Percentiles rank a stretch among this genome's conserved stretches.
These are phyloP conservation scores for Cladosporium sphaerospermum DNA, from an alignment of 2,329 filamentous ascomycete species.

Conservation along the genomic window DNA sequence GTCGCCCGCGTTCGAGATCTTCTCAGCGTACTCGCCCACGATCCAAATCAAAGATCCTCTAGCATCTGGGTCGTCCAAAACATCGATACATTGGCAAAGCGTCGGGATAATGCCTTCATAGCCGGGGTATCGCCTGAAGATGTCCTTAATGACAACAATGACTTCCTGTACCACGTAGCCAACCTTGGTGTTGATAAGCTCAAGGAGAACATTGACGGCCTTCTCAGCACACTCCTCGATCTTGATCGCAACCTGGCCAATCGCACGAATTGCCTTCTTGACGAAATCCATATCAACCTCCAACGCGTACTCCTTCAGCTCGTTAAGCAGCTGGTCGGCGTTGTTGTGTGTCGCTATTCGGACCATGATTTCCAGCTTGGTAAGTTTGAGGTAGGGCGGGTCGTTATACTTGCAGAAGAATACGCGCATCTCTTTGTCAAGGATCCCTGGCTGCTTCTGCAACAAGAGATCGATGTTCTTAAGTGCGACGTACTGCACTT, in stretches of 20 bases:
- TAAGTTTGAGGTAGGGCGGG: constrained; percentile 91
- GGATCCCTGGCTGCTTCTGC: constrained; percentile 91
- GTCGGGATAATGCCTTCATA: constrained; percentile 98
- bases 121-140: constrained; percentile 92
- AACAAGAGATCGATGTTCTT: constrained; percentile 93
- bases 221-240: constrained; percentile 92
- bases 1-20: constrained; percentile 97
- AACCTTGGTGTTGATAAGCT: constrained; percentile 94
- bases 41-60: constrained; percentile 95
- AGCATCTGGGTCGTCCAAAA: constrained; percentile 88
- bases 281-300: constrained; percentile 99
- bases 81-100: constrained; percentile 92
- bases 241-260: constrained; percentile 97
- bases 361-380: constrained; percentile 98
- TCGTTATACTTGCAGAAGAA: constrained; percentile 99
- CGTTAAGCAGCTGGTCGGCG: constrained; percentile 86
- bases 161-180: constrained; percentile 99
- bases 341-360: constrained; percentile 97
- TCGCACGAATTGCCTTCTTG: constrained; percentile 85
- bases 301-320: constrained; percentile 93
- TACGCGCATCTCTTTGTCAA: constrained; percentile 94
- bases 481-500: constrained; percentile 95
- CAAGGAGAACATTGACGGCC: constrained; percentile 87
- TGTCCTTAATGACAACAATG: constrained; percentile 98
- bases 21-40: constrained; percentile 97